Evolutionary conservation across 2,329 filamentous ascomycete genomes (phyloP).

Genomic region (Teratosphaeriaceae sp.): DNA sequence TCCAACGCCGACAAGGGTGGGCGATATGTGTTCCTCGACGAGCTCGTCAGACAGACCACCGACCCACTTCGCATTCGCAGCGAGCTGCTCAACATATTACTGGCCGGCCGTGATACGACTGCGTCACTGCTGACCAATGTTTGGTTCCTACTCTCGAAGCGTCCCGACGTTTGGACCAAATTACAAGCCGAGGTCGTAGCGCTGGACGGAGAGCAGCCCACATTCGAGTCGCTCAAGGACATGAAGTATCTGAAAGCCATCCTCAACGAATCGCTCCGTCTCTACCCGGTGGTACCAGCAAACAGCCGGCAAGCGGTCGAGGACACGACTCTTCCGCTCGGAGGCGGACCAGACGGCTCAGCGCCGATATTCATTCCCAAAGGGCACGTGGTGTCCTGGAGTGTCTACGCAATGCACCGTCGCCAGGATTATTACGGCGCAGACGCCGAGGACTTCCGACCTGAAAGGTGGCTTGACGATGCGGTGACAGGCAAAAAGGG

Average conservation of each 20-base stretch:
- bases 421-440: constrained; percentile 45
- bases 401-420: constrained; percentile 66
- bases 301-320: constrained; percentile 66
- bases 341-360: constrained; percentile 46
- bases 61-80: constrained; percentile 43
- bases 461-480: constrained; percentile 33
- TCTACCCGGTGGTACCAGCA: constrained; percentile 73
- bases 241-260: constrained; percentile 46
- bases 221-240: constrained; percentile 29
- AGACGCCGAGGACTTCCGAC: constrained; percentile 37
- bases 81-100: constrained; percentile 46
- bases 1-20: constrained; percentile 24
- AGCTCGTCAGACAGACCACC: constrained; percentile 39
- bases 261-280: constrained; percentile 69
- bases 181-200: constrained; percentile 25
- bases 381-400: constrained; percentile 60
- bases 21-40: constrained; percentile 45
- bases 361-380: constrained; percentile 60
- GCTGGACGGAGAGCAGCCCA: constrained; percentile 33
- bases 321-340: constrained; percentile 68
- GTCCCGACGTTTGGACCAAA: constrained; percentile 24
- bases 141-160: constrained; percentile 29
- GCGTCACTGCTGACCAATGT: constrained; percentile 45
- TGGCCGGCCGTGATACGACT: constrained; percentile 50
- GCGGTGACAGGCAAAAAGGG: constrained; percentile 23